Base-by-base conservation (phyloP, 306 rosid species). In the Glycyrrhiza uralensis region DNA sequence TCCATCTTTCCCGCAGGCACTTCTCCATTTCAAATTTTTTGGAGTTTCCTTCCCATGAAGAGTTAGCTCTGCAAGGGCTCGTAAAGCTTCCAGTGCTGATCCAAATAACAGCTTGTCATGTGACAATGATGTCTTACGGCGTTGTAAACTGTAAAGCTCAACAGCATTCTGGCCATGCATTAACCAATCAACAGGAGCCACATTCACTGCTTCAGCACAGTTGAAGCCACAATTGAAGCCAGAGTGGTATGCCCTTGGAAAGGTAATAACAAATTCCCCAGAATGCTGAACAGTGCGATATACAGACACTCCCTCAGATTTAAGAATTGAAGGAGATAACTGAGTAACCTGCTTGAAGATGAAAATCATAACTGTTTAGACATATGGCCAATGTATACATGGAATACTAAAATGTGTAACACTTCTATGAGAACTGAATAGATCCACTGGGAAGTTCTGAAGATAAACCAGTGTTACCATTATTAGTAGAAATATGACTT, bases 161-260 rank as follows among this genome's bases (percentile, higher is more conserved):
- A 95, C 93, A 7, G 97, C 99, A 49, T 84, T 89, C 73, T 91
- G 99, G 24, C 99, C 99, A 87, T 95, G 95, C 76, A 51, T 66
- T 78, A 95, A 84, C 99, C 99, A 95, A 82, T 95, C 99, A 78
- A 91, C 85, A 69, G 99, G 99, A 28, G 99, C 99, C 72, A 89
- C 97, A 64, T 95, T 95, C 70, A 95, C 99, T 36, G 99, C 99
- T 85, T 95, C 99, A 1, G 99, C 99, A 72, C 99, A 95, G 83
- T 95, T 95, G 79, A 95, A 95, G 28, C 99, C 99, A 61, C 96
- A 86, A 73, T 95, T 95, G 86, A 95, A 95, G 72, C 99, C 99
- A 58, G 96, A 75, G 47, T 95, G 99, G 70, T 91, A 95, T 13
- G 97, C 97, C 87, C 99, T 87, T 0, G 99, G 99, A 77, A 95